These are phyloP conservation scores for Mucor piriformis DNA, from an alignment of 371 early-diverging fungal species.

Conservation along the genomic window DNA sequence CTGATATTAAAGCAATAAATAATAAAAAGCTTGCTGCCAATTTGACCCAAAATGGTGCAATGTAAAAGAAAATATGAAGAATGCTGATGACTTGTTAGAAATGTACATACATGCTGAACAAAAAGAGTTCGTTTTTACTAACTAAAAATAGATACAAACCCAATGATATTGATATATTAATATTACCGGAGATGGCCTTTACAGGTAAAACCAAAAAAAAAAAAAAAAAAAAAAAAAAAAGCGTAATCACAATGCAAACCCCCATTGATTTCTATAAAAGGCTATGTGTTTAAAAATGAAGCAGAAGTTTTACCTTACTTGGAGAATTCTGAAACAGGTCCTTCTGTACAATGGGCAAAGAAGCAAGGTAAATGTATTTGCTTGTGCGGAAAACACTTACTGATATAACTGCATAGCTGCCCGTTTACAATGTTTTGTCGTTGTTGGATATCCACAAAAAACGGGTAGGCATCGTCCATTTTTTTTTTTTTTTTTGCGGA, in stretches of 20 bases:
- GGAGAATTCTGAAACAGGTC: constrained; percentile 60
- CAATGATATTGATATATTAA: constrained; percentile 66
- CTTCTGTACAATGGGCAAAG: constrained; percentile 68
- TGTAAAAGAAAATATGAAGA: constrained; percentile 39
- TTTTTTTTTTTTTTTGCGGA: too few species aligned
- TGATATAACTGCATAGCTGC: constrained; percentile 32
- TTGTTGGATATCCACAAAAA: constrained; percentile 71
- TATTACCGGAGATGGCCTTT: constrained; percentile 81
- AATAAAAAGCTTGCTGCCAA: constrained; percentile 50
- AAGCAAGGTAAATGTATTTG: constrained; percentile 41
- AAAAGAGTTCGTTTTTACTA: background rate
- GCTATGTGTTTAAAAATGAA: constrained; percentile 63
- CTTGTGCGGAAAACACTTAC: background rate
- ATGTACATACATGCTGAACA: constrained; percentile 18
- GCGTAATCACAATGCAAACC: background rate
- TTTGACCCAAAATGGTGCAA: constrained; percentile 42
- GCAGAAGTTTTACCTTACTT: constrained; percentile 61
- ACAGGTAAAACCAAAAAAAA: constrained; percentile 64
- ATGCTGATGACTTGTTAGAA: constrained; percentile 26
- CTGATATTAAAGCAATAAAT: background rate
- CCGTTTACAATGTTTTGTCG: constrained; percentile 59
- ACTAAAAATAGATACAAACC: constrained; percentile 39
- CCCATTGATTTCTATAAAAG: constrained; percentile 29
- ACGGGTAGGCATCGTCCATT: constrained; percentile 9
- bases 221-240: too few species aligned